Percentiles rank a stretch among this genome's conserved stretches.
These are phyloP conservation scores for Huntiella moniliformis DNA, from an alignment of 2,329 filamentous ascomycete genomes.

Conservation along the genomic window DNA sequence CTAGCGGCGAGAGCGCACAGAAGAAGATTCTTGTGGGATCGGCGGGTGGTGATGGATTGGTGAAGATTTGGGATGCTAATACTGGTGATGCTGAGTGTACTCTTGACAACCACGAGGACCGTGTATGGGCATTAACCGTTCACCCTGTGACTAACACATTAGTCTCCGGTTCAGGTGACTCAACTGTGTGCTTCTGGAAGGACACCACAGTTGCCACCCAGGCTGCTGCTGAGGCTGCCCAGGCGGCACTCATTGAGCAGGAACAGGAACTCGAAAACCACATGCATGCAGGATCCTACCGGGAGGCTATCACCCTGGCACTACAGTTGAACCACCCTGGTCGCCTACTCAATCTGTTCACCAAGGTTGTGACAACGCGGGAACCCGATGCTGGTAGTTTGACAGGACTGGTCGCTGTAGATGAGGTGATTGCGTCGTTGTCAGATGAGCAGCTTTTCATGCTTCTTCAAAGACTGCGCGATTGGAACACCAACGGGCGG, in stretches of 20 bases:
- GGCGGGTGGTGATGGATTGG: slow-evolving; percentile 80
- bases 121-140: slow-evolving; percentile 76
- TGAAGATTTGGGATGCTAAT: slow-evolving; percentile 89
- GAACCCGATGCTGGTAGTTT: slow-evolving; percentile 43
- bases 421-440: slow-evolving; percentile 62
- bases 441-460: slow-evolving; percentile 72
- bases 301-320: slow-evolving; percentile 80
- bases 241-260: slow-evolving; percentile 69
- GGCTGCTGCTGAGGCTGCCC: slow-evolving; percentile 51
- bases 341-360: slow-evolving; percentile 68
- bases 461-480: slow-evolving; percentile 62
- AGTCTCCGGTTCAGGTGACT: slow-evolving; percentile 81
- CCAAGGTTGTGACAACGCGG: slow-evolving; percentile 49
- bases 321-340: slow-evolving; percentile 89
- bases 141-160: slow-evolving; percentile 52
- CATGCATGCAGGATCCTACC: slow-evolving; percentile 71
- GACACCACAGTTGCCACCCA: slow-evolving; percentile 75
- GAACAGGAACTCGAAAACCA: slow-evolving; percentile 90
- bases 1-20: slow-evolving; percentile 26
- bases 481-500: slow-evolving; percentile 94
- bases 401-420: slow-evolving; percentile 50
- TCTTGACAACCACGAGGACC: slow-evolving; percentile 89
- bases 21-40: slow-evolving; percentile 57
- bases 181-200: slow-evolving; percentile 85
- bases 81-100: slow-evolving; percentile 73